A percentile compares a stretch with the other conserved stretches of the same genome.
These are phyloP conservation scores for Mycena chlorophos DNA, from an alignment of 768 basidiomycete species.

Conservation along the genomic window DNA sequence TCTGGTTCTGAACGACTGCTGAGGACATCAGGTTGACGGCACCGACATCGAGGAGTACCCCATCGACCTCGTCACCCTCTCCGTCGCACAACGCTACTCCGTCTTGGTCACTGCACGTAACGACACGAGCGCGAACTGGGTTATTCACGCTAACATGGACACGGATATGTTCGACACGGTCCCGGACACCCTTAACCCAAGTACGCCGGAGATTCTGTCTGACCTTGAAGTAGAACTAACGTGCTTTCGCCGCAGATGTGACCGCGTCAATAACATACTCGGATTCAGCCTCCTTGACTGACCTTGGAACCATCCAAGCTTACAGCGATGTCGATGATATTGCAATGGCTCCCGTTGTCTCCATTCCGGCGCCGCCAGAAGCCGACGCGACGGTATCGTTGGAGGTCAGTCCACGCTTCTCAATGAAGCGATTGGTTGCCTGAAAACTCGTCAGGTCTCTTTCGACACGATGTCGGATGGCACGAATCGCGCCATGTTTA, in stretches of 20 bases:
- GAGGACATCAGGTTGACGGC: slow-evolving; percentile 39
- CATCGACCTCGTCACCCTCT: slow-evolving; percentile 68
- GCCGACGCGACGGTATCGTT: slow-evolving; percentile 63
- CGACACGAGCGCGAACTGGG: slow-evolving; percentile 82
- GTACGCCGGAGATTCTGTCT: slow-evolving; percentile 46
- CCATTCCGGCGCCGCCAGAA: slow-evolving; percentile 47
- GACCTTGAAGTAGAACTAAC: neutral
- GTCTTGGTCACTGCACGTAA: slow-evolving; percentile 89
- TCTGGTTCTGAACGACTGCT: too few species aligned
- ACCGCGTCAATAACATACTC: slow-evolving; percentile 84
- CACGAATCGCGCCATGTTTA: slow-evolving; percentile 80
- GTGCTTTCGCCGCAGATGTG: slow-evolving; percentile 55
- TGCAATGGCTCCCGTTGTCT: slow-evolving; percentile 61
- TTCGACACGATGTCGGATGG: slow-evolving; percentile 89
- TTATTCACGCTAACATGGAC: slow-evolving; percentile 90
- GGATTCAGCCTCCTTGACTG: slow-evolving; percentile 48
- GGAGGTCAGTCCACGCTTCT: slow-evolving; percentile 34
- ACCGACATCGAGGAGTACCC: slow-evolving; percentile 76
- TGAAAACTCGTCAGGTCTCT: slow-evolving; percentile 29
- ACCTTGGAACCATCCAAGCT: slow-evolving; percentile 51
- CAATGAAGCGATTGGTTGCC: neutral
- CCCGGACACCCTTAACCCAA: slow-evolving; percentile 71
- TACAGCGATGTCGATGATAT: slow-evolving; percentile 71
- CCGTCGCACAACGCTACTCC: slow-evolving; percentile 92
- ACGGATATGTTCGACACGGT: slow-evolving; percentile 84